phyloP scores from a whole-genome alignment of 2,329 filamentous ascomycete genomes.

The Seiridium unicorne region DNA sequence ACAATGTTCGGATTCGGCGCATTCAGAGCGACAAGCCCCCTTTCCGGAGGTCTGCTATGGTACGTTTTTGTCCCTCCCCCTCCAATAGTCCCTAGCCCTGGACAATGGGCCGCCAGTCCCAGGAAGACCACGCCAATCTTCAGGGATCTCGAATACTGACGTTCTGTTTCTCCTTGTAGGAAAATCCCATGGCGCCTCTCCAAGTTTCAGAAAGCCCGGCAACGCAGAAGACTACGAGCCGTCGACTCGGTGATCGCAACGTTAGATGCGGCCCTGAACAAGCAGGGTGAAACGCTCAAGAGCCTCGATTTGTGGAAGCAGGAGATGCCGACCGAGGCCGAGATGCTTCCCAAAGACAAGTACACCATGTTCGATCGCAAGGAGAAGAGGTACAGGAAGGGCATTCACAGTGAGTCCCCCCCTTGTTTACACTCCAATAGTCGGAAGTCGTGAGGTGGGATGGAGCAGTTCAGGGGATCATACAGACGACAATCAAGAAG shows the following conservation, averaged over 20 bases:
- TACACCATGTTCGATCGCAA: constrained; percentile 98
- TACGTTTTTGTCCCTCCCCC: constrained; percentile 34
- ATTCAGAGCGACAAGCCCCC: constrained; percentile 74
- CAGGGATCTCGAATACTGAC: neutral
- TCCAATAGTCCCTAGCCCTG: neutral
- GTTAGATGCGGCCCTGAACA: constrained; percentile 73
- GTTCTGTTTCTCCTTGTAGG: constrained; percentile 43
- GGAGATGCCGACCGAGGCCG: constrained; percentile 92
- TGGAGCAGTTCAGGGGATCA: too few species aligned
- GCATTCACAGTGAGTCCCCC: constrained; percentile 81
- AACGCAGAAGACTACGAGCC: constrained; percentile 76
- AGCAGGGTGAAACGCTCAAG: constrained; percentile 70
- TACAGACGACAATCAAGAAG: too few species aligned
- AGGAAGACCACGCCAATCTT: neutral
- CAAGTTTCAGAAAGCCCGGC: constrained; percentile 82
- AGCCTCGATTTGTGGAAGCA: constrained; percentile 86
- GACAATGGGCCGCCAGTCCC: neutral
- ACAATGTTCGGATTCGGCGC: constrained; percentile 82
- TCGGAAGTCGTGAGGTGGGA: too few species aligned
- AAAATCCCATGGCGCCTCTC: constrained; percentile 98
- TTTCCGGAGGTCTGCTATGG: constrained; percentile 83
- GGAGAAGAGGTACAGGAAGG: constrained; percentile 92
- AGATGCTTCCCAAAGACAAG: constrained; percentile 96
- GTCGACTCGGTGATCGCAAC: constrained; percentile 88
- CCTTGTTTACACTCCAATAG: neutral